Percentiles rank a stretch among this genome's conserved stretches.
Conservation (phyloP, 2,329 filamentous ascomycete species). For the Fusarium armeniacum region DNA sequence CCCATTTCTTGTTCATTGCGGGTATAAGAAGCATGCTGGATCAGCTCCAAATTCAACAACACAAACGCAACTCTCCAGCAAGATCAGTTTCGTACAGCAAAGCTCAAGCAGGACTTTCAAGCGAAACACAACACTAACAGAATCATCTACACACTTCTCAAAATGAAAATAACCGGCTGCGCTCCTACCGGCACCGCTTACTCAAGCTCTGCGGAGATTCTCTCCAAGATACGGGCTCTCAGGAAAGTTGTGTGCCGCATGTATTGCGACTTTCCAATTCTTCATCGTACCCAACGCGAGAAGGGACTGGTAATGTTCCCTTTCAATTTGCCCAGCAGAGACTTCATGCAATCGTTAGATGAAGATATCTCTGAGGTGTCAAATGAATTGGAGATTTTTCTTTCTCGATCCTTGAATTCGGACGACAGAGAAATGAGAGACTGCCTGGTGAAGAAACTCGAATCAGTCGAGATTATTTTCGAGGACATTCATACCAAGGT, state of each 20-base stretch:
- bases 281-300: not conserved
- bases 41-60: fast-evolving
- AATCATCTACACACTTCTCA: not conserved
- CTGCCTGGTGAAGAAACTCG: not conserved
- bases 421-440: not conserved
- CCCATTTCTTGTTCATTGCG: not conserved
- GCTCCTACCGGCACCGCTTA: not conserved
- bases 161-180: not conserved
- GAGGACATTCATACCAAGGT: not conserved
- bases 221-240: fast-evolving
- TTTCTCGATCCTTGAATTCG: fast-evolving
- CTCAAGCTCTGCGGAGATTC: not conserved
- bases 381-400: not conserved
- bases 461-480: not conserved
- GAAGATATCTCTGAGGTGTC: not conserved
- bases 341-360: not conserved
- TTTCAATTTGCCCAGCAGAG: not conserved
- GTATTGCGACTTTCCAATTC: not conserved
- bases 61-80: not conserved
- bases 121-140: not conserved
- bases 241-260: not conserved
- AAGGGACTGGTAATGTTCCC: not conserved
- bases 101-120: not conserved
- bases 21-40: not conserved
- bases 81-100: not conserved